Evolutionary conservation across 192 early-diverging fungal species (phyloP).

Genomic region (Thoreauomyces humboldtii): DNA sequence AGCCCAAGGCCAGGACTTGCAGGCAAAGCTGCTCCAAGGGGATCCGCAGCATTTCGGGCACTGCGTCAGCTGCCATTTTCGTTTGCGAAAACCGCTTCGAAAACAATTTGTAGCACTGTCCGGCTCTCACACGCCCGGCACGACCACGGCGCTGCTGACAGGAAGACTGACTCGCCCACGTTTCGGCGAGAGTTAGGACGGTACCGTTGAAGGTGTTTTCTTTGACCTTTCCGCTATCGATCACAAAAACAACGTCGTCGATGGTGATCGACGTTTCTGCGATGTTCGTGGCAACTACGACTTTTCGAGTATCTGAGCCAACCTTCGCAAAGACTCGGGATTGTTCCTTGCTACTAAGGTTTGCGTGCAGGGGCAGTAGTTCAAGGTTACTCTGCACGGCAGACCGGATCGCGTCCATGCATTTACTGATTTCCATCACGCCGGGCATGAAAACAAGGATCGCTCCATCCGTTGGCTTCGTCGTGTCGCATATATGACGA

Average conservation of each 20-base stretch:
- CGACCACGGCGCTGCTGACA: constrained; percentile 77
- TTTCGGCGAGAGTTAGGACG: constrained; percentile 53
- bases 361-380: constrained; percentile 63
- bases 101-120: constrained; percentile 64
- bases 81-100: constrained; percentile 28
- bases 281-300: constrained; percentile 80
- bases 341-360: constrained; percentile 54
- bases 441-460: constrained; percentile 71
- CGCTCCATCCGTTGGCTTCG: constrained; percentile 47
- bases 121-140: constrained; percentile 79
- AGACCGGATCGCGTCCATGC: constrained; percentile 55
- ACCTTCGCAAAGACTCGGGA: constrained; percentile 59
- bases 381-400: constrained; percentile 3
- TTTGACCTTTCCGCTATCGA: constrained; percentile 77
- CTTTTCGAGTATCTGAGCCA: constrained; percentile 55
- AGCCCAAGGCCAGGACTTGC: constrained; percentile 55
- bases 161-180: constrained; percentile 61
- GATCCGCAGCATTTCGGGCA: constrained; percentile 78
- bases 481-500: constrained; percentile 37
- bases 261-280: constrained; percentile 75
- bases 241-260: constrained; percentile 72
- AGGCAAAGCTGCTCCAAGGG: constrained; percentile 84
- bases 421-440: constrained; percentile 57
- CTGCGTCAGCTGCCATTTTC: constrained; percentile 48
- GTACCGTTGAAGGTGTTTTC: constrained; percentile 46